Evolutionary conservation across 2,329 filamentous ascomycete species (phyloP), one percentile per base, ranked within the genome.

Genomic region (Fusarium sp.): DNA sequence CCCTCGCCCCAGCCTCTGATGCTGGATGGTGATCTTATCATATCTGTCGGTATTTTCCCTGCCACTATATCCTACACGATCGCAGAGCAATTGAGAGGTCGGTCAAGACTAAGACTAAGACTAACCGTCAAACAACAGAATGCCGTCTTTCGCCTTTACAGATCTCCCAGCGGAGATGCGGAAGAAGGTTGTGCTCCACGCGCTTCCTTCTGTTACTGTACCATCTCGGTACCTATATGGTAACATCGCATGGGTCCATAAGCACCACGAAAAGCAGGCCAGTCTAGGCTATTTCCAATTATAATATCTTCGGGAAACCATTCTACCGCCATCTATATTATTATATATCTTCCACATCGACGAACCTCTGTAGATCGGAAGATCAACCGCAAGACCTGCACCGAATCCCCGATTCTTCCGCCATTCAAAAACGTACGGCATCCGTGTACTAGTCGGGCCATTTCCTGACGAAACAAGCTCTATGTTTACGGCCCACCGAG

Each of bases 151-250:
- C 28, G 7, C 28, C 8, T 28, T 28, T 28, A 8, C 7, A 2
- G 7, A 28, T 28, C 42, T 26, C 12, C 44, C 24, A 4, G 6
- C 11, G 8, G 17, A 45, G 44, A 45, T 45, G 17, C 17, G 24
- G 0, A 26, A 26, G 2, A 45, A 26, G 5, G 4, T 45, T 9
- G 12, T 45, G 4, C 8, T 45, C 0, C 24, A 20, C 17, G 8
- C 24, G 2, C 42, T 45, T 2, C 42, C 42, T 1, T 20, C 0
- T 0, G 42, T 26, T 0, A 18, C 24, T 20, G 24, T 45, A 20
- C 24, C 24, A 6, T 26, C 14, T 12, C 24, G 11, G n/a, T 45
- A 20, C n/a, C 0, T 8, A 3, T 2, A 18, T 1, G 0, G 4
- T 3, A 24, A 13, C 8, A 45, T 41, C 22, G 7, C 22, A 17